Conservation (phyloP, 352 stramenopile genomes). For the Phytophthora aleatoria region DNA sequence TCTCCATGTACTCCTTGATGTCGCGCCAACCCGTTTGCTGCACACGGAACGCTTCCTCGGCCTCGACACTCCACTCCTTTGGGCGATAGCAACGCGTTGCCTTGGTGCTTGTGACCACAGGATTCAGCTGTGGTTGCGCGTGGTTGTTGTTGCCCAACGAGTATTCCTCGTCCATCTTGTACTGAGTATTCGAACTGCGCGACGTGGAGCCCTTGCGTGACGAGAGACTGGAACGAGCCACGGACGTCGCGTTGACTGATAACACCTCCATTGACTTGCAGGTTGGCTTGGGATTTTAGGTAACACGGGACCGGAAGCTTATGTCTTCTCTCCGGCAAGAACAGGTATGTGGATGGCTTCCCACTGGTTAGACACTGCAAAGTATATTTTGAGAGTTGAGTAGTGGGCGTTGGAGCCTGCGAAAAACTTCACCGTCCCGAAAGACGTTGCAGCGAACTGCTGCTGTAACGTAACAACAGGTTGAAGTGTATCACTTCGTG, state of each 20-base stretch:
- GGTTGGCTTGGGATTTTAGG: constrained; percentile 1
- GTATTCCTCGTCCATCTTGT: constrained; percentile 63
- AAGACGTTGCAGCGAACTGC: background rate
- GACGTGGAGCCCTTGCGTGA: constrained; percentile 37
- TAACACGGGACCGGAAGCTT: background rate
- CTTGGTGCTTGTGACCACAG: constrained; percentile 58
- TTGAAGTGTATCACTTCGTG: constrained; percentile 2
- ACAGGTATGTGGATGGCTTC: background rate
- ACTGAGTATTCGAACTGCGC: constrained; percentile 36
- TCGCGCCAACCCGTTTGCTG: constrained; percentile 78
- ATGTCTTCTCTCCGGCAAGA: background rate
- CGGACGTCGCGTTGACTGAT: constrained; percentile 37
- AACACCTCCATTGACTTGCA: constrained; percentile 34
- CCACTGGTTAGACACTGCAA: background rate
- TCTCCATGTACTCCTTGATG: constrained; percentile 83
- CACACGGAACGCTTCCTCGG: constrained; percentile 77
- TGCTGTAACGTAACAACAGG: background rate
- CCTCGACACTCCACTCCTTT: constrained; percentile 72
- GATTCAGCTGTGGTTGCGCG: constrained; percentile 23
- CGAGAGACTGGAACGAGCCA: constrained; percentile 42
- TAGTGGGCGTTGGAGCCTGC: constrained; percentile 1
- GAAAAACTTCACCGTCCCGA: constrained; percentile 8
- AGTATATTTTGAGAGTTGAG: constrained; percentile 4
- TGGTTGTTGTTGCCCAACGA: constrained; percentile 31
- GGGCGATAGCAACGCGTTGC: constrained; percentile 64